A percentile compares a stretch with the other conserved stretches of the same genome.
phyloP scores from a whole-genome alignment of 805 yeast species.

The Wickerhamiella sergipiensis region DNA sequence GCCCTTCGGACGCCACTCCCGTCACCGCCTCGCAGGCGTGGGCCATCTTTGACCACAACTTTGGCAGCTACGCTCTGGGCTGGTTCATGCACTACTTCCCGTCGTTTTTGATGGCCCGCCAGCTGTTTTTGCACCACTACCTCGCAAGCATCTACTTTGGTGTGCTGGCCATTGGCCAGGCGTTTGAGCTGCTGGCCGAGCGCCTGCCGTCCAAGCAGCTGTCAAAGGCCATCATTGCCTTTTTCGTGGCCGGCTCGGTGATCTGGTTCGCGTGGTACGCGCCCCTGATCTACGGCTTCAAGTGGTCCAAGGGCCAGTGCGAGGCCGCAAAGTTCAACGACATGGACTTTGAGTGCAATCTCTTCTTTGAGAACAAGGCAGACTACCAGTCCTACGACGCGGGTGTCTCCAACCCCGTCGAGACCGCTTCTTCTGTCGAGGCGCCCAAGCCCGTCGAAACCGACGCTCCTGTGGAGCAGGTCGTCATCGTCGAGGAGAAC shows the following conservation, averaged over 20 bases:
- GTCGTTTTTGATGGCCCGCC: slow-evolving; percentile 84
- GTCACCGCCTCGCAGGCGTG: slow-evolving; percentile 16
- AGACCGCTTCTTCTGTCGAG: neutral
- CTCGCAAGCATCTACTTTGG: slow-evolving; percentile 88
- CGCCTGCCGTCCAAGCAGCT: slow-evolving; percentile 11
- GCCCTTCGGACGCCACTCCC: slow-evolving; percentile 17
- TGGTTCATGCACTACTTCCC: slow-evolving; percentile 88
- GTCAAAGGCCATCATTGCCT: slow-evolving; percentile 29
- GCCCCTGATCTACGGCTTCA: slow-evolving; percentile 62
- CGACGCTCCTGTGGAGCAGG: neutral
- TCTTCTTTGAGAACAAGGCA: slow-evolving; percentile 28
- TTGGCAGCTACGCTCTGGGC: slow-evolving; percentile 34
- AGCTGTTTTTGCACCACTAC: slow-evolving; percentile 86
- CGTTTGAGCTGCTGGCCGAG: slow-evolving; percentile 24
- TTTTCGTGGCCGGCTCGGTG: slow-evolving; percentile 37
- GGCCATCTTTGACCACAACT: slow-evolving; percentile 23
- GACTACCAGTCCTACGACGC: slow-evolving; percentile 18
- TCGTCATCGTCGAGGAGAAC: neutral
- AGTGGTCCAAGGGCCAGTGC: slow-evolving; percentile 68
- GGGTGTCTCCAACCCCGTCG: neutral
- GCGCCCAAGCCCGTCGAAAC: neutral
- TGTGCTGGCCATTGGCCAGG: slow-evolving; percentile 59
- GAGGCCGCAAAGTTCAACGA: slow-evolving; percentile 42
- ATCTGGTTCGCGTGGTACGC: slow-evolving; percentile 48
- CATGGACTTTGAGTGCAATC: slow-evolving; percentile 85